Percentiles rank a stretch among this genome's conserved stretches.
Evolutionary conservation across 2,329 filamentous ascomycete genomes (phyloP).

Genomic region (Trichoderma sp.): DNA sequence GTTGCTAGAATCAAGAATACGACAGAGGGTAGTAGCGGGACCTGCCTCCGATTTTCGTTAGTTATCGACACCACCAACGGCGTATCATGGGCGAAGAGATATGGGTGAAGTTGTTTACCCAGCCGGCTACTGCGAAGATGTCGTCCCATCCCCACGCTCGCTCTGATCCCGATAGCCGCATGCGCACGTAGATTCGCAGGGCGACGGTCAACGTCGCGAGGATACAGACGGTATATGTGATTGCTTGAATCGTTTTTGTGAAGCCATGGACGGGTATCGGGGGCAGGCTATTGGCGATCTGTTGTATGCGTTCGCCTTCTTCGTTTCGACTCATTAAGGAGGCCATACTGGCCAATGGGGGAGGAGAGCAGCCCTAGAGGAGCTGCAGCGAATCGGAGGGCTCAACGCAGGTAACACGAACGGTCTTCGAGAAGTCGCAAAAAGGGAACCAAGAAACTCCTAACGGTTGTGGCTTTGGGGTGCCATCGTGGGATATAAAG

Average conservation of each 20-base stretch:
- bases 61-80: not conserved
- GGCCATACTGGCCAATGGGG: not conserved
- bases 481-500: not conserved
- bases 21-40: not conserved
- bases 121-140: not conserved
- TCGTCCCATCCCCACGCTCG: constrained; percentile 4
- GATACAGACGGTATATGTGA: not conserved
- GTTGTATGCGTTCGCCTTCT: not conserved
- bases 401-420: not conserved
- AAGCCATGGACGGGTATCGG: constrained; percentile 6
- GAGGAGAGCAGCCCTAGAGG: not conserved
- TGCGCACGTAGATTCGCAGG: not conserved
- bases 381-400: not conserved
- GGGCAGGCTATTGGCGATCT: not conserved
- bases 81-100: not conserved
- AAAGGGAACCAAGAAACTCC: not conserved
- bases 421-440: not conserved
- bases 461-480: not conserved
- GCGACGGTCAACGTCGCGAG: not conserved
- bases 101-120: not conserved
- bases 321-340: not conserved
- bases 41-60: not conserved
- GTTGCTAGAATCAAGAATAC: not conserved
- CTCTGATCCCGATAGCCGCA: not conserved
- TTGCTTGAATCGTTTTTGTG: not conserved